Percentiles rank a stretch among this genome's conserved stretches.
These are phyloP conservation scores for Aspergillus ochraceoroseus DNA, from an alignment of 2,329 filamentous ascomycete species.

Conservation along the genomic window DNA sequence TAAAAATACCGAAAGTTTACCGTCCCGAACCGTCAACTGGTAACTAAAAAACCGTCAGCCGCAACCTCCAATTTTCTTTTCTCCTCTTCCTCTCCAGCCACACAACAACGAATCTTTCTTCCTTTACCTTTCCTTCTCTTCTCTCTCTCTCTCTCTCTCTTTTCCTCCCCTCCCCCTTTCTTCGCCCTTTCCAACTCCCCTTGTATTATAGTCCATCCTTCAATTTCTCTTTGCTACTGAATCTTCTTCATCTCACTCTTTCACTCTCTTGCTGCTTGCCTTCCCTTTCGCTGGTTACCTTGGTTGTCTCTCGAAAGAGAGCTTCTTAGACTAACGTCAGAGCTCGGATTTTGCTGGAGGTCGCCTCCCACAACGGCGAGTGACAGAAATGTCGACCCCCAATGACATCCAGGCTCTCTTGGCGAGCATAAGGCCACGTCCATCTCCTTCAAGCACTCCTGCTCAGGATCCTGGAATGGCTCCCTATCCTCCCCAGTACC, in stretches of 20 bases:
- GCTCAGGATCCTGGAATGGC: conserved; percentile 29
- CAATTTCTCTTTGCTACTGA: conserved; percentile 7
- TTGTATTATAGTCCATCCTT: conserved; percentile 22
- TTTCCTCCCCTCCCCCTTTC: conserved; percentile 17
- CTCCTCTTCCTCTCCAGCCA: conserved; percentile 22
- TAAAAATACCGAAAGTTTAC: neutral
- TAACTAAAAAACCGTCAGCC: conserved; percentile 6
- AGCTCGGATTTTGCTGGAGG: conserved; percentile 30
- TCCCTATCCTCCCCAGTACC: conserved; percentile 30
- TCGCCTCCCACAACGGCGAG: conserved; percentile 30
- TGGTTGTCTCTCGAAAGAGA: conserved; percentile 32
- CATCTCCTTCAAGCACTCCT: conserved; percentile 31
- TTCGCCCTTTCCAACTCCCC: conserved; percentile 3
- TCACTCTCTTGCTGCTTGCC: conserved; percentile 1
- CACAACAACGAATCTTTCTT: conserved; percentile 23
- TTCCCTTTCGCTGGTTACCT: conserved; percentile 13
- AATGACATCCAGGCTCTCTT: conserved; percentile 46
- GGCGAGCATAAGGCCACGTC: conserved; percentile 44
- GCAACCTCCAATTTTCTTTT: no score
- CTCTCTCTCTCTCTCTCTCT: conserved; percentile 11
- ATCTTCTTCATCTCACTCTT: conserved; percentile 6
- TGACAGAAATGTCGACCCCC: conserved; percentile 47
- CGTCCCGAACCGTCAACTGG: neutral
- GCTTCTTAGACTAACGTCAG: conserved; percentile 24
- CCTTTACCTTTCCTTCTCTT: conserved; percentile 21